Evolutionary conservation across 306 rosid species (phyloP).

Genomic region (Neltuma alba): DNA sequence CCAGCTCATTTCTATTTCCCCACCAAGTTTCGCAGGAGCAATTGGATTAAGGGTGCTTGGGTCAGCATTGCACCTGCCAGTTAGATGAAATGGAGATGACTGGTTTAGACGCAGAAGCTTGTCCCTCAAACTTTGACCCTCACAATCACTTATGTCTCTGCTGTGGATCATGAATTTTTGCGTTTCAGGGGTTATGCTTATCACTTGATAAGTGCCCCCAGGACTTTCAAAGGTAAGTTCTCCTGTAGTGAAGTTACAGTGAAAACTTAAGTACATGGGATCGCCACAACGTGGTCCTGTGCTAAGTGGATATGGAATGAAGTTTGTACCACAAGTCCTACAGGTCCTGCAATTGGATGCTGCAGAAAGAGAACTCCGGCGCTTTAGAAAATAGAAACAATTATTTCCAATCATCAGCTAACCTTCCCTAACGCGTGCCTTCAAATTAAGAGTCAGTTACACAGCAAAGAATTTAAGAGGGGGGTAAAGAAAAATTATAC

Average conservation of each 20-base stretch:
- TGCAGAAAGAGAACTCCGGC: conserved; percentile 38
- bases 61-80: conserved; percentile 50
- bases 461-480: conserved; percentile 7
- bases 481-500: conserved; percentile 41
- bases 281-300: conserved; percentile 72
- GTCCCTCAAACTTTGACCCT: conserved; percentile 35
- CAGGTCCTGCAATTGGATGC: conserved; percentile 59
- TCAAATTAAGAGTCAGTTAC: not conserved
- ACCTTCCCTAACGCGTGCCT: not conserved
- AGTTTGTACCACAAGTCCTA: conserved; percentile 75
- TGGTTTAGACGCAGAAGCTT: conserved; percentile 50
- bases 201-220: conserved; percentile 52
- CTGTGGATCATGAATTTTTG: conserved; percentile 50
- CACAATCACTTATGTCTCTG: conserved; percentile 46
- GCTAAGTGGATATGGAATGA: conserved; percentile 77
- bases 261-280: conserved; percentile 54
- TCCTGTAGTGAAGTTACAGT: conserved; percentile 57
- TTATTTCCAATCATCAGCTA: conserved; percentile 7
- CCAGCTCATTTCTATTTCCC: conserved; percentile 65
- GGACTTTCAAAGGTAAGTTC: conserved; percentile 57
- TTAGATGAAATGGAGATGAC: conserved; percentile 63
- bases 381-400: conserved; percentile 35
- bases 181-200: conserved; percentile 53
- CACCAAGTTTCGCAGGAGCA: conserved; percentile 45
- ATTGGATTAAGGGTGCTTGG: conserved; percentile 44